Conservation (phyloP, 2,329 filamentous ascomycete genomes). For the Penicillium verrucosum region DNA sequence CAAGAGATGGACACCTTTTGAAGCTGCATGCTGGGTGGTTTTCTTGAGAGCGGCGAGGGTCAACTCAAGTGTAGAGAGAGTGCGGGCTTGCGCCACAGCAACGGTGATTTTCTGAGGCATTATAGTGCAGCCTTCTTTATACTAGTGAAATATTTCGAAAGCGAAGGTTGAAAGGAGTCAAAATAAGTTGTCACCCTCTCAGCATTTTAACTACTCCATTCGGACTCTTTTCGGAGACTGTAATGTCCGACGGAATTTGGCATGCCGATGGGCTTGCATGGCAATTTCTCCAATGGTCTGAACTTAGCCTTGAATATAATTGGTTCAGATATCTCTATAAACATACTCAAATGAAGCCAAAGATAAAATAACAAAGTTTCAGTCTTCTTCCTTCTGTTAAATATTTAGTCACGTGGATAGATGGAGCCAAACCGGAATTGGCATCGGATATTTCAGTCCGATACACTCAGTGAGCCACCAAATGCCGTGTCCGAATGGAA, state of each 20-base stretch:
- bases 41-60: slow-evolving; percentile 66
- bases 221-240: background rate
- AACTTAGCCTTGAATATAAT: background rate
- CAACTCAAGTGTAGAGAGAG: slow-evolving; percentile 41
- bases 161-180: background rate
- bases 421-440: background rate
- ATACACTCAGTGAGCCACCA: background rate
- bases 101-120: slow-evolving; percentile 35
- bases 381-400: background rate
- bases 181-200: background rate
- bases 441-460: slow-evolving; percentile 1
- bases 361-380: background rate
- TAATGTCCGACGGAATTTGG: background rate
- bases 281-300: background rate
- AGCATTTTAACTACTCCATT: background rate
- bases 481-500: slow-evolving; percentile 4
- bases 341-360: background rate
- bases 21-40: slow-evolving; percentile 64
- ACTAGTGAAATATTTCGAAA: background rate
- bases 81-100: slow-evolving; percentile 48
- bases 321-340: background rate
- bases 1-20: slow-evolving; percentile 62
- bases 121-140: background rate
- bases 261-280: background rate
- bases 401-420: background rate